Evolutionary conservation across 176 grass and related monocot genomes (phyloP), one percentile per base, ranked within the genome.

Genomic region (Rhynchospora tenuis): DNA sequence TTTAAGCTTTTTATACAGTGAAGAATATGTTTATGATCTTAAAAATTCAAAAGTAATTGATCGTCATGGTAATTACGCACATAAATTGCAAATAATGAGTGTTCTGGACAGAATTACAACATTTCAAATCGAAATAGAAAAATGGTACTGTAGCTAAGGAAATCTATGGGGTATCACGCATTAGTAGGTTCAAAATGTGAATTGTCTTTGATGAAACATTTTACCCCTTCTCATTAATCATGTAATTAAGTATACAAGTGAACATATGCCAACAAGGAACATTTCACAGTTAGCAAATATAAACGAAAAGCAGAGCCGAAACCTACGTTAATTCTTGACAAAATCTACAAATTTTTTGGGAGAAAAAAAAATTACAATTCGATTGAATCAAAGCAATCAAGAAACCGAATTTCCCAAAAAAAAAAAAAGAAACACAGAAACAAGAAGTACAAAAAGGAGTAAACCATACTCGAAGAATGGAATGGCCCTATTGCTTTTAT

Each of bases 331-430:
- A 56, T 76, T 14, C 50, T 77, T 56, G 15, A 77, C 73, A 56
- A 31, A 77, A 77, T 23, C 31, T 77, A 10, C 50, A 77, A 54
- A 28, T 77, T 55, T 11, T 29, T 56, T 77, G 73, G 80, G 57
- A 65, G 9, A 60, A 73, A 48, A 85, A 84, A 19, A 19, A 85
- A 61, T 62, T 74, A 84, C 69, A 85, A 24, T 85, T 78, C 78
- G 51, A 77, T 55, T 58, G 68, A 77, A 76, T 27, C 20, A 47
- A 85, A 70, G 48, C 63, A 84, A 73, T 44, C 66, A 78, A 78
- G 29, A 75, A 76, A 78, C 28, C 55, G 59, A 85, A 47, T 85
- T 64, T 29, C 50, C 57, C 17, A 56, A 71, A 70, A 58, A 62
- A 52, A 23, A 9, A 42, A 47, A 33, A 82, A 82, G 9, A 44